Evolutionary conservation across 148 eudicot genomes (phyloP).

Genomic region (Amaranthus hypochondriacus): DNA sequence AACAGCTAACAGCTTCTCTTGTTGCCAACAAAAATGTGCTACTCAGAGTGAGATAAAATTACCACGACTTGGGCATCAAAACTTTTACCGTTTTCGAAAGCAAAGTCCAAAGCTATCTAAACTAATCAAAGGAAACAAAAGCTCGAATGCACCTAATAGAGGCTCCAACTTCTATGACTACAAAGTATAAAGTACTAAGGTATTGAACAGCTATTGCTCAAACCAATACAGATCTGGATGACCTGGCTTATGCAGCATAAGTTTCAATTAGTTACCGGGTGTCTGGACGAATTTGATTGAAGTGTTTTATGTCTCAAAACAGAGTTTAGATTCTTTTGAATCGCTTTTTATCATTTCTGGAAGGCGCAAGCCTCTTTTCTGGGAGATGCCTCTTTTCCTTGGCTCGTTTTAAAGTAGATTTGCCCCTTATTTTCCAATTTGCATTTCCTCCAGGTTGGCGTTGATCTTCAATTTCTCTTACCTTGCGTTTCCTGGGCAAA

Average conservation of each 20-base stretch:
- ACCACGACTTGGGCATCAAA: too few relatives aligned
- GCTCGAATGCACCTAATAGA: too few relatives aligned
- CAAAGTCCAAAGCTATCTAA: too few relatives aligned
- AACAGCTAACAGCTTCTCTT: too few relatives aligned
- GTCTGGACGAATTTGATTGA: neutral
- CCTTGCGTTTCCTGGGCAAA: slow-evolving; percentile 80
- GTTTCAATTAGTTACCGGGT: neutral
- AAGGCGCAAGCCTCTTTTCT: slow-evolving; percentile 5
- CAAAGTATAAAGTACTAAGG: too few relatives aligned
- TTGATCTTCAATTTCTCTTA: slow-evolving; percentile 68
- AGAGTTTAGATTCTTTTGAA: slow-evolving; percentile 1
- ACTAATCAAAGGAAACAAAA: too few relatives aligned
- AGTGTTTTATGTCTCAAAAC: neutral
- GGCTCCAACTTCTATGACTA: too few relatives aligned
- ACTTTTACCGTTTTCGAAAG: too few relatives aligned
- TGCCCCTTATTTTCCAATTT: slow-evolving; percentile 68
- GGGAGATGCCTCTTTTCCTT: slow-evolving; percentile 47
- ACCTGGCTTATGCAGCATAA: neutral
- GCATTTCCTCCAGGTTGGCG: slow-evolving; percentile 61
- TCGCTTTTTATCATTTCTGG: slow-evolving; percentile 5
- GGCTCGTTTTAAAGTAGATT: slow-evolving; percentile 43
- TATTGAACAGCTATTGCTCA: too few relatives aligned
- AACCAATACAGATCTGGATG: too few relatives aligned
- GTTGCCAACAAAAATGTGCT: too few relatives aligned
- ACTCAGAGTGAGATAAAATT: too few relatives aligned